phyloP scores from a whole-genome alignment of 2,329 filamentous ascomycete genomes.

The Lecanicillium sp. region DNA sequence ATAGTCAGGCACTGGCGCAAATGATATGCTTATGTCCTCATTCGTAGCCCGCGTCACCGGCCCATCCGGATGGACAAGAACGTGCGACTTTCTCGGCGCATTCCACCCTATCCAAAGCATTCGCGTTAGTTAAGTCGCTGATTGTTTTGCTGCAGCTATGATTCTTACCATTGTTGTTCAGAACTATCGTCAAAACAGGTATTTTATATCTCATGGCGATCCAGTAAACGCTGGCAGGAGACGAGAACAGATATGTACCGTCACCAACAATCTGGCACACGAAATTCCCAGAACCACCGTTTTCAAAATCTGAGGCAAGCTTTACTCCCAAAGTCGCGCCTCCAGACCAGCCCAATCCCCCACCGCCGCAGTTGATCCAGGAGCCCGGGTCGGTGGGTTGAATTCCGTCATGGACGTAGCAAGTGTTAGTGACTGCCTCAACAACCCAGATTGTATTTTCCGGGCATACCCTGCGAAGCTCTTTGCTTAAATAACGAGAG shows the following conservation, averaged over 20 bases:
- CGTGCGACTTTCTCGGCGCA: constrained; percentile 46
- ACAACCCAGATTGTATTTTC: constrained; percentile 62
- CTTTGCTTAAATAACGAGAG: constrained; percentile 30
- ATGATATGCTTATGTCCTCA: constrained; percentile 55
- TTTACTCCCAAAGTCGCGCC: constrained; percentile 71
- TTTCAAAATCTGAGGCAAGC: constrained; percentile 45
- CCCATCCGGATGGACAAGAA: constrained; percentile 51
- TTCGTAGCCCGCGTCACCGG: constrained; percentile 46
- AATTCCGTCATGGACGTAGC: constrained; percentile 61
- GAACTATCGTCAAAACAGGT: constrained; percentile 44
- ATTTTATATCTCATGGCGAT: constrained; percentile 45
- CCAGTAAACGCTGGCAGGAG: constrained; percentile 48
- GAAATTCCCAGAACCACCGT: constrained; percentile 38
- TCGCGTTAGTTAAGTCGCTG: too few relatives aligned
- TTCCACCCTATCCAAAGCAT: constrained; percentile 41
- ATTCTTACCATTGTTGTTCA: constrained; percentile 45
- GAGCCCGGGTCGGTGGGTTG: constrained; percentile 58
- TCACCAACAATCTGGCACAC: constrained; percentile 50
- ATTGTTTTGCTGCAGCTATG: neutral
- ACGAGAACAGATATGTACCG: constrained; percentile 47
- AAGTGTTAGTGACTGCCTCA: constrained; percentile 68
- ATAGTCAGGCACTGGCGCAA: constrained; percentile 50
- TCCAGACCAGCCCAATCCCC: constrained; percentile 73
- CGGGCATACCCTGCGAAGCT: constrained; percentile 23
- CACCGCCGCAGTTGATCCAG: constrained; percentile 76